These are phyloP conservation scores for Fusarium praegraminearum DNA, from an alignment of 2,329 filamentous ascomycete species.

Conservation along the genomic window DNA sequence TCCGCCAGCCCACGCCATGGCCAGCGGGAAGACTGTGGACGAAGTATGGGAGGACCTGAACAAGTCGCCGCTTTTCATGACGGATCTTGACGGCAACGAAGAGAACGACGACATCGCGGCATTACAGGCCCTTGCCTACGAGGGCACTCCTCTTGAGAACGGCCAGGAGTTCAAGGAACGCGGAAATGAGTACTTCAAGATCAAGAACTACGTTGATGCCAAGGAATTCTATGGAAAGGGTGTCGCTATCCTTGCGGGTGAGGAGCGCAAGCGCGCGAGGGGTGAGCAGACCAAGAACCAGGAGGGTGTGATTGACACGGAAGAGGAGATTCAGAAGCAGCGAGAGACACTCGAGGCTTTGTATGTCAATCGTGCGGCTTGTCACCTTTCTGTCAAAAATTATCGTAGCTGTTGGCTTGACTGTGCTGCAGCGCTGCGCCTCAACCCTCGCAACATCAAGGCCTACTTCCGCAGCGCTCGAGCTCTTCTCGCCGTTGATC, in stretches of 20 bases:
- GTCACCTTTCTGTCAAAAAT: slow-evolving; percentile 89
- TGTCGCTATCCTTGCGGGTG: slow-evolving; percentile 75
- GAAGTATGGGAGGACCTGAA: slow-evolving; percentile 69
- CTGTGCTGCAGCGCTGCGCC: slow-evolving; percentile 80
- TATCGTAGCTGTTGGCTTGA: slow-evolving; percentile 88
- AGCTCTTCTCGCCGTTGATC: slow-evolving; percentile 83
- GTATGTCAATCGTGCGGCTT: slow-evolving; percentile 88
- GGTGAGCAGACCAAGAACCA: slow-evolving; percentile 52
- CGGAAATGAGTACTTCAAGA: slow-evolving; percentile 88
- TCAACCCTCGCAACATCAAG: slow-evolving; percentile 87
- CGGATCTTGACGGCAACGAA: slow-evolving; percentile 85
- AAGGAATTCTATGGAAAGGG: slow-evolving; percentile 93
- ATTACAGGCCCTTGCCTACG: slow-evolving; percentile 89
- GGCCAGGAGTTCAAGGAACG: slow-evolving; percentile 87
- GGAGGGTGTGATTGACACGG: slow-evolving; percentile 52
- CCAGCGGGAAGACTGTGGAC: slow-evolving; percentile 62
- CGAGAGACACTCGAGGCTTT: slow-evolving; percentile 77
- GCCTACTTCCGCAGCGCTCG: slow-evolving; percentile 87
- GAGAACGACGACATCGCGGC: slow-evolving; percentile 89
- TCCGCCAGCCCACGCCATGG: slow-evolving; percentile 58
- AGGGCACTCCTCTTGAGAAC: slow-evolving; percentile 88
- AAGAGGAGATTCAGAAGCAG: slow-evolving; percentile 72
- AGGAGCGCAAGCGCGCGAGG: slow-evolving; percentile 67
- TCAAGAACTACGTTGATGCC: slow-evolving; percentile 81
- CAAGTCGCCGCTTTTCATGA: slow-evolving; percentile 92